These are phyloP conservation scores for Pseudopithomyces maydicus DNA, from an alignment of 2,329 filamentous ascomycete genomes.

Conservation along the genomic window DNA sequence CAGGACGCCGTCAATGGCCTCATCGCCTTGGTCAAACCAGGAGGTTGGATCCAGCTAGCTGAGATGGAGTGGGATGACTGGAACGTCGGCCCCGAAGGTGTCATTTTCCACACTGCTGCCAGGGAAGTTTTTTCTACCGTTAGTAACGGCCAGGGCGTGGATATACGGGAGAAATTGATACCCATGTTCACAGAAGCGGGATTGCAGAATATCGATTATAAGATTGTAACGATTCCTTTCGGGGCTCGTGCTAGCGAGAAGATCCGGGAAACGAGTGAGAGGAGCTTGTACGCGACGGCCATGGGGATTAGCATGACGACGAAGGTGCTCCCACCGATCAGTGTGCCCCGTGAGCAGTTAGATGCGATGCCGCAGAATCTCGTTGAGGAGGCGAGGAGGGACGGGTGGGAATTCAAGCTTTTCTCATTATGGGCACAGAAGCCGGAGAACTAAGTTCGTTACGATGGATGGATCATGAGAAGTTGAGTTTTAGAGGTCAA, in stretches of 20 bases:
- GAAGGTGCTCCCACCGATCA: constrained; percentile 15
- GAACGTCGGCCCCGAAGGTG: constrained; percentile 10
- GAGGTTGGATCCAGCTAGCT: constrained; percentile 19
- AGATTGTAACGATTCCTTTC: constrained; percentile 11
- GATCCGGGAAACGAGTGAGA: constrained; percentile 11
- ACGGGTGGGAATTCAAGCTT: constrained; percentile 8
- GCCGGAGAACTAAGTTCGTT: background rate
- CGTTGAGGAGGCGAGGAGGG: constrained; percentile 13
- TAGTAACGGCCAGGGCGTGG: constrained; percentile 17
- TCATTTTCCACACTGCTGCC: constrained; percentile 9
- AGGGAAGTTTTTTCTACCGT: constrained; percentile 17
- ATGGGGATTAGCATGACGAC: constrained; percentile 11
- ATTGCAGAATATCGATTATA: constrained; percentile 12
- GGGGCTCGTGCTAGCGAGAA: constrained; percentile 11
- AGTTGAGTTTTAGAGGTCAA: background rate
- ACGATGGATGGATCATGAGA: background rate
- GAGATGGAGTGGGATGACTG: constrained; percentile 16
- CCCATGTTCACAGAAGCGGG: constrained; percentile 15
- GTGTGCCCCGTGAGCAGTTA: constrained; percentile 12
- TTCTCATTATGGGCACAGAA: constrained; percentile 15
- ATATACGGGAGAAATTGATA: constrained; percentile 13
- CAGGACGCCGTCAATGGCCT: constrained; percentile 13
- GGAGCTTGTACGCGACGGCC: constrained; percentile 18
- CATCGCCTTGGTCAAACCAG: constrained; percentile 15
- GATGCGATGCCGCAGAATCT: constrained; percentile 13